A percentile compares a stretch with the other conserved stretches of the same genome.
Evolutionary conservation across 352 stramenopile genomes (phyloP).

Genomic region (Pythium insidiosum): DNA sequence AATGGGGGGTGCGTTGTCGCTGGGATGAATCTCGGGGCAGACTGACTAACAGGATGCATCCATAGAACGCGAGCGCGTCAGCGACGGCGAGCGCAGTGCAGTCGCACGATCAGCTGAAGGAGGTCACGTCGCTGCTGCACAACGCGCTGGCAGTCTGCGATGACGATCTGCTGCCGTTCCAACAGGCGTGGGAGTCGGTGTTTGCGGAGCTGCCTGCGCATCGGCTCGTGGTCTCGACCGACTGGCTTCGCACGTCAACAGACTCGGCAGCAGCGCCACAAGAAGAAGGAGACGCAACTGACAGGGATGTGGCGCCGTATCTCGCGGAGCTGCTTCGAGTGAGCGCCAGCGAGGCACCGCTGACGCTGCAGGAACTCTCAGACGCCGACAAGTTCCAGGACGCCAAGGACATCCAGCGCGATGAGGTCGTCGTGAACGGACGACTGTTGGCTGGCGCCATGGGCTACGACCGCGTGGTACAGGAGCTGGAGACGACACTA

Average conservation of each 20-base stretch:
- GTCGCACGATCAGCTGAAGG: constrained; percentile 17
- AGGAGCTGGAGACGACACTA: constrained; percentile 28
- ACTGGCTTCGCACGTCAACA: constrained; percentile 25
- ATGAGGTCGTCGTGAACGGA: constrained; percentile 66
- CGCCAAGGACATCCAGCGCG: constrained; percentile 72
- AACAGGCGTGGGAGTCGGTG: constrained; percentile 48
- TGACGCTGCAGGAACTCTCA: constrained; percentile 18
- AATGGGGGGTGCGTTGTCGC: constrained; percentile 19
- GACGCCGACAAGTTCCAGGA: constrained; percentile 67
- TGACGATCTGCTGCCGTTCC: constrained; percentile 35
- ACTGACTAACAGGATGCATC: constrained; percentile 3
- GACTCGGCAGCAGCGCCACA: background rate
- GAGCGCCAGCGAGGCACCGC: background rate
- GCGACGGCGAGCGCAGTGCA: background rate
- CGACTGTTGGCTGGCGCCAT: constrained; percentile 27
- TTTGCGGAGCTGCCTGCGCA: constrained; percentile 26
- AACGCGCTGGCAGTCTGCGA: constrained; percentile 20
- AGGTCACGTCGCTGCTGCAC: constrained; percentile 35
- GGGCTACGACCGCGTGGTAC: constrained; percentile 56
- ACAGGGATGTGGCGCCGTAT: too few species aligned
- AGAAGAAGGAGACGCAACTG: background rate
- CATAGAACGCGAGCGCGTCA: background rate
- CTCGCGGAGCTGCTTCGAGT: constrained; percentile 12
- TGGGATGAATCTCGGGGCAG: background rate
- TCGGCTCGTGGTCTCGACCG: constrained; percentile 28